phyloP scores from a whole-genome alignment of 495 filamentous ascomycete genomes.

The Xylaria telfairii region DNA sequence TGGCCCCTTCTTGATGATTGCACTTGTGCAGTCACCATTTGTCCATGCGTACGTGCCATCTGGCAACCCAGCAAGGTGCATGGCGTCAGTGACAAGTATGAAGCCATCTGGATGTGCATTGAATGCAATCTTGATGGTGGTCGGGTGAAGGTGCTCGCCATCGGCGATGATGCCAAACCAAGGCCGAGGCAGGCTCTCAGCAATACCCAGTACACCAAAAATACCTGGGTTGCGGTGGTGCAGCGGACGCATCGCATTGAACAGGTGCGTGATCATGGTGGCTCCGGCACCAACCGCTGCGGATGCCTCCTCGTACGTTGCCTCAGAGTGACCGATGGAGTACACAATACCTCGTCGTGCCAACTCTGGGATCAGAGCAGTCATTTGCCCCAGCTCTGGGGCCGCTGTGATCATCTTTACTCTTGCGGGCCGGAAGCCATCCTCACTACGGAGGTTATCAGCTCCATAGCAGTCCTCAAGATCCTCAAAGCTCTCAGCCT shows the following conservation, averaged over 20 bases:
- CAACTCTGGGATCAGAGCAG: slow-evolving; percentile 65
- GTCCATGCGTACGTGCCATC: slow-evolving; percentile 82
- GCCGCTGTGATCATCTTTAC: slow-evolving; percentile 83
- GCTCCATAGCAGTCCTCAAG: slow-evolving; percentile 73
- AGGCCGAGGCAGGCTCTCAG: slow-evolving; percentile 54
- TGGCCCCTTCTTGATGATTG: slow-evolving; percentile 66
- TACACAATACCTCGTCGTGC: slow-evolving; percentile 66
- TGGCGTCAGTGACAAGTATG: slow-evolving; percentile 72
- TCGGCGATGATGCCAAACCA: slow-evolving; percentile 72
- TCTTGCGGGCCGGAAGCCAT: slow-evolving; percentile 35
- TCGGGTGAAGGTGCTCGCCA: slow-evolving; percentile 71
- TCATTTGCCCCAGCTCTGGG: slow-evolving; percentile 74
- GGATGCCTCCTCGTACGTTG: slow-evolving; percentile 75
- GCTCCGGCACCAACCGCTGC: slow-evolving; percentile 71
- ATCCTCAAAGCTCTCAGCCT: slow-evolving; percentile 59
- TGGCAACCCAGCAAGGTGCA: slow-evolving; percentile 69
- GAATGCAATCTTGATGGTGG: slow-evolving; percentile 66
- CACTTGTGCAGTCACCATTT: slow-evolving; percentile 69
- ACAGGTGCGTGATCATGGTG: slow-evolving; percentile 86
- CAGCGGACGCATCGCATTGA: slow-evolving; percentile 87
- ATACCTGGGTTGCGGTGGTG: slow-evolving; percentile 86
- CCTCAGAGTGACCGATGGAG: slow-evolving; percentile 82
- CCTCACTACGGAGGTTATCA: slow-evolving; percentile 58
- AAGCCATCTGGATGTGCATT: slow-evolving; percentile 66
- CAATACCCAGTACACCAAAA: slow-evolving; percentile 71